Evolutionary conservation across 176 grass and related monocot species (phyloP).

Genomic region (Melocanna baccifera): DNA sequence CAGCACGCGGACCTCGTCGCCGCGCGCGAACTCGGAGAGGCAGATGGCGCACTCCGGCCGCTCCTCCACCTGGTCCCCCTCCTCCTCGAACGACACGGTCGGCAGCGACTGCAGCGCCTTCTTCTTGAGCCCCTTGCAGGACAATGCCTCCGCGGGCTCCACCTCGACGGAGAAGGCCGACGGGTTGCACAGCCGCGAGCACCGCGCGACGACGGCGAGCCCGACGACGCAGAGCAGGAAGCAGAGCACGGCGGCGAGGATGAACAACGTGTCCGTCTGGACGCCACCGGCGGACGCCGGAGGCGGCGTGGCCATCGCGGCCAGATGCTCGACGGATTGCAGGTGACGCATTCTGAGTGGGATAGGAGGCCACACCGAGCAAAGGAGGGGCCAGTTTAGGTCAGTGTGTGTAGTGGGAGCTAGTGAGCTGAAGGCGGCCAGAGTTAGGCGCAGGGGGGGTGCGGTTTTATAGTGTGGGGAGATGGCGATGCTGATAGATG

Average conservation of each 20-base stretch:
- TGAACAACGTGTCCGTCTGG: slow-evolving; percentile 62
- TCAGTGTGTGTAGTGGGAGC: neutral
- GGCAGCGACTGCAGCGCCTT: slow-evolving; percentile 55
- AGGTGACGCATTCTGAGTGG: slow-evolving; percentile 7
- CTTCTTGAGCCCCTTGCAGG: slow-evolving; percentile 51
- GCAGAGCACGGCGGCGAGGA: slow-evolving; percentile 63
- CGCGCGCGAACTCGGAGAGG: slow-evolving; percentile 58
- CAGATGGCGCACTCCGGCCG: slow-evolving; percentile 80
- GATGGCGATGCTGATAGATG: neutral
- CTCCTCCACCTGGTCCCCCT: neutral
- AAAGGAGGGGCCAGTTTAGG: slow-evolving; percentile 10
- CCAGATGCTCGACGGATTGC: slow-evolving; percentile 20
- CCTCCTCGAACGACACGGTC: slow-evolving; percentile 34
- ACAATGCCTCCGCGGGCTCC: neutral
- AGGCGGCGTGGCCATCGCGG: neutral
- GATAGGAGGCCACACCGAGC: neutral
- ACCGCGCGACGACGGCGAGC: slow-evolving; percentile 62
- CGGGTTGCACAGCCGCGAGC: slow-evolving; percentile 49
- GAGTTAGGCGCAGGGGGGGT: neutral
- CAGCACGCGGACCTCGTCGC: slow-evolving; percentile 73
- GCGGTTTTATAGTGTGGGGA: slow-evolving; percentile 4
- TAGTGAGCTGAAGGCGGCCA: neutral
- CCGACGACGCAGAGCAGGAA: slow-evolving; percentile 70
- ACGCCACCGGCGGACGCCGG: neutral
- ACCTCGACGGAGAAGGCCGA: slow-evolving; percentile 32